Base-by-base conservation (phyloP, 192 early-diverging fungal genomes). In the Rhizoclosmatium sp. region DNA sequence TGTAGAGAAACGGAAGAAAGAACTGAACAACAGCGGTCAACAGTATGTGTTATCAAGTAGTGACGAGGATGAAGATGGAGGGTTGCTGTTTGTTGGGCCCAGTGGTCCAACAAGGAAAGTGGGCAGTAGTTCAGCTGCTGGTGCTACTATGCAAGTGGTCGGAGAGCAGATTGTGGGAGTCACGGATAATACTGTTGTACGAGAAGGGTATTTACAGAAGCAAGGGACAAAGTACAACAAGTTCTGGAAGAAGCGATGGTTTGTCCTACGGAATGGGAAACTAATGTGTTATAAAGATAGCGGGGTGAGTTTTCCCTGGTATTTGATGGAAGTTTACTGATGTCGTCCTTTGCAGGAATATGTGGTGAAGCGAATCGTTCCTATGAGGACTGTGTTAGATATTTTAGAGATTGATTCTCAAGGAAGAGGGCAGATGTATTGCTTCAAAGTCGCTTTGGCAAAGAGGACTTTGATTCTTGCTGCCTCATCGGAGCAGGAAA, bases 171-270 rank as follows among this genome's bases (percentile, higher is more conserved):
- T 65, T 56, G 70, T 39, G 21, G 59, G 65, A 14, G 75, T 82
- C 19, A 77, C 72, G 46, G 81, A 83, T 61, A 72, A 82, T 76
- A 59, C 23, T n/a, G 86, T 87, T 1, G 45, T 87, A 14, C 23
- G 80, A n/a, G 83, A 87, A 65, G 86, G 86, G 14, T 87, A 87
- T 62, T 73, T 87, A 47, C 72, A 79, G 39, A 87, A 87, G 60
- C 80, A 78, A 59, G 78, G 82, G 5, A 77, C 78, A n/a, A 80
- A 82, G 72, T 75, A 80, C 49, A 69, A 84, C 44, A 83, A 86
- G 68, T 56, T 65, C 3, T 88, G 87, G 87, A 88, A 88, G 66
- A 78, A 81, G 59, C 78, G 82, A 9, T 88, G 87, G 87, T 85
- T 88, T 69, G 87, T 88, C 3, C 47, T 88, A 4, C 75, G 87